Conservation (phyloP, 306 rosid species). For the Prunus padus region DNA sequence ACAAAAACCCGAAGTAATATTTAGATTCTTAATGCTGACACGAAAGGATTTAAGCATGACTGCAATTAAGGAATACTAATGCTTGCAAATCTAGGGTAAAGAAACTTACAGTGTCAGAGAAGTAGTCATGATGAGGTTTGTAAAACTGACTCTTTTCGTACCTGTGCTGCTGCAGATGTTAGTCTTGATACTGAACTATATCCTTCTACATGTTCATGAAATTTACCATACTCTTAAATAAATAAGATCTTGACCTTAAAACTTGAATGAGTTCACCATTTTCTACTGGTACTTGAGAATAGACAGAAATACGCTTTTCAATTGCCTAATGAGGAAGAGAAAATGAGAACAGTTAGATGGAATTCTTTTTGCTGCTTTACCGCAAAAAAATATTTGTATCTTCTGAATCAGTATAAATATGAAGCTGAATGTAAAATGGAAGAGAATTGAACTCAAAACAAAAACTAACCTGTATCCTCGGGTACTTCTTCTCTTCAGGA, state of each 20-base stretch:
- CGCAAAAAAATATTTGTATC: not conserved
- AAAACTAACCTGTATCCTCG: constrained; percentile 67
- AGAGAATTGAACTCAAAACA: constrained; percentile 12
- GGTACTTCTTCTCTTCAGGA: constrained; percentile 63
- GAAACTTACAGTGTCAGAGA: constrained; percentile 86
- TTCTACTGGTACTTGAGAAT: constrained; percentile 86
- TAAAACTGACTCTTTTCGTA: constrained; percentile 86
- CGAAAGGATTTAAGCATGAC: constrained; percentile 22
- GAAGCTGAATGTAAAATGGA: not conserved
- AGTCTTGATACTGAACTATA: constrained; percentile 43
- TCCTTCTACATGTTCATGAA: constrained; percentile 21
- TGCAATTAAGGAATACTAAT: constrained; percentile 5
- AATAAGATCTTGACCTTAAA: constrained; percentile 64
- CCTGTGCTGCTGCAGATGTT: constrained; percentile 94
- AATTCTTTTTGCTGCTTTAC: constrained; percentile 1
- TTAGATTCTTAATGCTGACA: constrained; percentile 15
- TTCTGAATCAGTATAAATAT: not conserved
- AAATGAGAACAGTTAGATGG: not conserved
- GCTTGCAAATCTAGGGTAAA: not conserved
- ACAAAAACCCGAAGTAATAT: constrained; percentile 9
- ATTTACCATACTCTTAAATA: constrained; percentile 10
- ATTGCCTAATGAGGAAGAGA: constrained; percentile 57
- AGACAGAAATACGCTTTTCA: constrained; percentile 91
- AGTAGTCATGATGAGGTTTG: constrained; percentile 95
- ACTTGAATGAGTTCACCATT: constrained; percentile 95